Conservation (phyloP, 768 basidiomycete genomes). For the Cantharellus anzutake region DNA sequence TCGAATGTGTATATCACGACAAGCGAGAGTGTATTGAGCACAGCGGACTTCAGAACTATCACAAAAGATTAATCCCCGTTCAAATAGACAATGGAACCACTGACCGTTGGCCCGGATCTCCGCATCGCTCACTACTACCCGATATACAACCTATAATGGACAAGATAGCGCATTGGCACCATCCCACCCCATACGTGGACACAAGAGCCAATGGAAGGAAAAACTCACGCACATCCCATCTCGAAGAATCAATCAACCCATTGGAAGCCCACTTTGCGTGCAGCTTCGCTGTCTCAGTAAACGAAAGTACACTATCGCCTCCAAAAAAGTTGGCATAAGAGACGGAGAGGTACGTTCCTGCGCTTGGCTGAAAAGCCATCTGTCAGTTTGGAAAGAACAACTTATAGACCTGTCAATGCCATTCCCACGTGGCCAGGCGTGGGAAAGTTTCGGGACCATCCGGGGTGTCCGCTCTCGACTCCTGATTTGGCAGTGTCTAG, state of each 20-base stretch:
- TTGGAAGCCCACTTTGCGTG: neutral
- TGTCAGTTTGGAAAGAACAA: too few relatives aligned
- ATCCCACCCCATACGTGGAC: neutral
- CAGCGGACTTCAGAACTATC: slow-evolving; percentile 35
- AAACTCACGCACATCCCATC: neutral
- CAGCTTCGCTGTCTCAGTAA: neutral
- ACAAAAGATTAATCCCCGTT: neutral
- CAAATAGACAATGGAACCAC: neutral
- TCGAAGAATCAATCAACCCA: neutral
- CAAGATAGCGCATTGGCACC: neutral
- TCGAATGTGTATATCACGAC: slow-evolving; percentile 63
- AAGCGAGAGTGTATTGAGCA: slow-evolving; percentile 54
- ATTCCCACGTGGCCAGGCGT: too few relatives aligned
- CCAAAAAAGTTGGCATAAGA: too few relatives aligned
- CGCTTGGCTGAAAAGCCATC: too few relatives aligned
- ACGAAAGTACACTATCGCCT: neutral
- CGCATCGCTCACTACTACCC: neutral
- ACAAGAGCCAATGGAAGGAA: neutral
- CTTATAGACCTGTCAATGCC: too few relatives aligned
- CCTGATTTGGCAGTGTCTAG: too few relatives aligned
- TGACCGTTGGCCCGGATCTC: neutral
- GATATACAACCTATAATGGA: neutral
- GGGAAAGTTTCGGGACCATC: too few relatives aligned
- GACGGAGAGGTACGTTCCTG: too few relatives aligned
- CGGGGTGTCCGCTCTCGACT: too few relatives aligned